Conservation (phyloP, 164 flowering plant genomes). For the Protea cynaroides region DNA sequence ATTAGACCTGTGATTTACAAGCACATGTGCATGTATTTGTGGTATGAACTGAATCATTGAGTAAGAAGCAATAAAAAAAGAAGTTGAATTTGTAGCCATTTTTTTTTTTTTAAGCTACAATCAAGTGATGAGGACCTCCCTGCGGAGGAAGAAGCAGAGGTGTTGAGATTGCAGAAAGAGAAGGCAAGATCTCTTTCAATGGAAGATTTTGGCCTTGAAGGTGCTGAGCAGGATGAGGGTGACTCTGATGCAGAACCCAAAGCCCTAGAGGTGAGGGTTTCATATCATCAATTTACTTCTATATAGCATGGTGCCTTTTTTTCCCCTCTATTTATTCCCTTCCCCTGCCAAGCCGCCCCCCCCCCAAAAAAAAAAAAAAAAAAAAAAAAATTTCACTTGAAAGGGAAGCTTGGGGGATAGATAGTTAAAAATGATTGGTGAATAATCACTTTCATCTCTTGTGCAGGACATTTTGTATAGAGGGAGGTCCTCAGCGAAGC, state of each 20-base stretch:
- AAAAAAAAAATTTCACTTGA: no score
- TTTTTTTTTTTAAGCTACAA: constrained; percentile 30
- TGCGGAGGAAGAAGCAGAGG: constrained; percentile 71
- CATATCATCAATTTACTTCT: not conserved
- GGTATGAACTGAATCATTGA: no score
- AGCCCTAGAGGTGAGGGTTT: constrained; percentile 42
- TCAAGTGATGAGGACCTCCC: constrained; percentile 71
- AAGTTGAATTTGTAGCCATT: not conserved
- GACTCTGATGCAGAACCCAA: constrained; percentile 38
- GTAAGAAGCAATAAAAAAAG: no score
- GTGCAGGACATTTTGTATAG: constrained; percentile 45
- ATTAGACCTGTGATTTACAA: not conserved
- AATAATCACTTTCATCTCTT: not conserved
- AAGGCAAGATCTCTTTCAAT: constrained; percentile 36
- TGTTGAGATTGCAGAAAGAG: constrained; percentile 42
- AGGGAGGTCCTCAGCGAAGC: constrained; percentile 28
- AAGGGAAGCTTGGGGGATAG: not conserved
- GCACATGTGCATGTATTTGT: not conserved
- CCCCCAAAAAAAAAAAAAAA: no score
- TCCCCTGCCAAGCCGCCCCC: no score
- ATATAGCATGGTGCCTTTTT: not conserved
- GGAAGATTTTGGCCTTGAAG: constrained; percentile 71
- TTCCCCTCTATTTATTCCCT: no score
- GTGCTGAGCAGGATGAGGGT: constrained; percentile 43
- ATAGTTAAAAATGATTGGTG: not conserved